Evolutionary conservation across 441 rosid genomes (phyloP).

Genomic region (Breynia disticha): DNA sequence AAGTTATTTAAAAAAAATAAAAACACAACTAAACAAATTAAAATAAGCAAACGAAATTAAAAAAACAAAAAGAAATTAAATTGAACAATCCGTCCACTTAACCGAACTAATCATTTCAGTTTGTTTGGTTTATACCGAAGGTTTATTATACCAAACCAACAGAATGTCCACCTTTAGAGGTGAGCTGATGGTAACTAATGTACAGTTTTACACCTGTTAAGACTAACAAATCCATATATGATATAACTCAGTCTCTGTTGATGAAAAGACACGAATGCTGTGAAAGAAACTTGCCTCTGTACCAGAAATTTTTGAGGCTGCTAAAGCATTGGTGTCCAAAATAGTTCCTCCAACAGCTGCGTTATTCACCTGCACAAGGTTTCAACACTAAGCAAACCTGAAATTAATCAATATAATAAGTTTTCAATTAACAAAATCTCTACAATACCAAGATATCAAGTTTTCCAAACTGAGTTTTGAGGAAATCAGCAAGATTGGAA

Average conservation of each 20-base stretch:
- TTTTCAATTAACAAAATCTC: background rate
- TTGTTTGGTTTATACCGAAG: no score
- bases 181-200: no score
- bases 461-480: constrained; percentile 27
- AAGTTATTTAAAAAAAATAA: no score
- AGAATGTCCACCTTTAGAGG: no score
- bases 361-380: constrained; percentile 32
- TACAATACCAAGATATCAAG: constrained; percentile 38
- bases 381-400: background rate
- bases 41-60: no score
- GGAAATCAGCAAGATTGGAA: constrained; percentile 29
- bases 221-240: no score
- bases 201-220: no score
- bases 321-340: constrained; percentile 1
- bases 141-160: no score
- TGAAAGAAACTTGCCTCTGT: background rate
- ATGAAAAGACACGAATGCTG: background rate
- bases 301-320: constrained; percentile 6
- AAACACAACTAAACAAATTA: no score
- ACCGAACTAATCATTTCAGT: no score
- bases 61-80: no score
- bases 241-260: background rate
- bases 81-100: no score
- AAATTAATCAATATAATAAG: background rate
- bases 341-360: constrained; percentile 24